Percentiles rank a stretch among this genome's conserved stretches.
Evolutionary conservation across 805 yeast species (phyloP).

Genomic region (Saccharomycopsis fodiens): DNA sequence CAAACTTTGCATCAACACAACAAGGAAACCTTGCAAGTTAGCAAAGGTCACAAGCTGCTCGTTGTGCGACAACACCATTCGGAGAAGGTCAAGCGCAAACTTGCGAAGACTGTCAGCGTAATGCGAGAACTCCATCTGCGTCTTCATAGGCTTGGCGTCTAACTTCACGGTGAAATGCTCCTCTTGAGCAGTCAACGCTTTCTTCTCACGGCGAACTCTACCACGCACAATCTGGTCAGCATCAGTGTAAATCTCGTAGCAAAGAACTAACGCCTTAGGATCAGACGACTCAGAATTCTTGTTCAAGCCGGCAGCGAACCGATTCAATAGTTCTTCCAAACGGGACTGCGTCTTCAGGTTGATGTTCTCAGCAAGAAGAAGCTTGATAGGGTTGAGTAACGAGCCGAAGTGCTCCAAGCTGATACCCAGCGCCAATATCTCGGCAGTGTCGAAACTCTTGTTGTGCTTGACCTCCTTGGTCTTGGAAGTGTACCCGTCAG

Average conservation of each 20-base stretch:
- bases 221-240: constrained; percentile 30
- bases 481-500: constrained; percentile 78
- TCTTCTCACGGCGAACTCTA: constrained; percentile 20
- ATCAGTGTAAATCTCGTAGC: constrained; percentile 63
- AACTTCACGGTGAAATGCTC: constrained; percentile 72
- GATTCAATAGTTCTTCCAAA: constrained; percentile 68
- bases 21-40: constrained; percentile 67
- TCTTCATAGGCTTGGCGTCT: constrained; percentile 47
- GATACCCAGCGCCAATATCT: constrained; percentile 61
- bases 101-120: constrained; percentile 60
- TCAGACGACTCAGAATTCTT: constrained; percentile 55
- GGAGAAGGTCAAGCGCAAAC: constrained; percentile 64
- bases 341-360: constrained; percentile 63
- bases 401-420: constrained; percentile 46
- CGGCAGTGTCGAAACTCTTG: constrained; percentile 83
- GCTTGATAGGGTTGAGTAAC: constrained; percentile 62
- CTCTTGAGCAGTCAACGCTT: constrained; percentile 35
- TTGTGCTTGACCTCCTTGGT: constrained; percentile 88
- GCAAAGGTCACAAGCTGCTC: constrained; percentile 48
- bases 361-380: constrained; percentile 54
- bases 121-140: constrained; percentile 47
- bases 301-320: constrained; percentile 72
- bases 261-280: constrained; percentile 54
- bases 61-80: constrained; percentile 62
- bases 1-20: constrained; percentile 55